Base-by-base conservation (phyloP, 2,329 filamentous ascomycete genomes). In the Stromatinia cepivora region DNA sequence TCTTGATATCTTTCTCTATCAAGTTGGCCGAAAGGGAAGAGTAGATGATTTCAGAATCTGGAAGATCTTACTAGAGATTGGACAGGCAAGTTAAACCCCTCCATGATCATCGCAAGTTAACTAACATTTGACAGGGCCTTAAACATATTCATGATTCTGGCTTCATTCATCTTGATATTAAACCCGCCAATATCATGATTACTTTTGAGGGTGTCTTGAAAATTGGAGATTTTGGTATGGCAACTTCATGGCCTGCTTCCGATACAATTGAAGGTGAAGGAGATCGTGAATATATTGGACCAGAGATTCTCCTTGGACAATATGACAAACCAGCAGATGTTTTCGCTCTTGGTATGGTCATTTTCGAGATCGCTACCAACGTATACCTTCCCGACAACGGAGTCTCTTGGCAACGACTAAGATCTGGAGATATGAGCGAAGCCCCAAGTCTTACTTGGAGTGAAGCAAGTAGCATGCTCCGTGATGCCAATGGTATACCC, bases 21-120 rank as follows among this genome's bases (percentile, higher is more conserved):
- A 91, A 70, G 88, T 93, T 71, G 95, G 95, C 34, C 86, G 90
- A 71, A 93, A 92, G 78, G 94, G 93, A 59, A 88, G 94, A 75
- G 82, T 99, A 73, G 95, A 99, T 80, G 95, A 98, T 79, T 99
- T 99, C 81, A 88, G 95, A 71, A 97, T 98, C 79, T 99, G 95
- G 93, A 99, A 99, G 82, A 94, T 98, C 70, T 83, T 98, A 75
- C 86, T 97, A 54, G 95, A 99, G 79, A 81, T 97, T 70, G 87
- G 90, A 76, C 83, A 91, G 84, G 93, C 95, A 87, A 81, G 90
- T 84, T 58, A 2, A 31, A 25, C n/a, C 3, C 34, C 22, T 22
- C 50, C 11, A 10, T 10, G 59, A 52, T 67, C 42, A 22, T 42
- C 10, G 15, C 8, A 28, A 67, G 17, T 63, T 67, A 5, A 61